Percentiles rank a stretch among this genome's conserved stretches.
phyloP scores from a whole-genome alignment of 768 basidiomycete species.

The Ramaria sp. region DNA sequence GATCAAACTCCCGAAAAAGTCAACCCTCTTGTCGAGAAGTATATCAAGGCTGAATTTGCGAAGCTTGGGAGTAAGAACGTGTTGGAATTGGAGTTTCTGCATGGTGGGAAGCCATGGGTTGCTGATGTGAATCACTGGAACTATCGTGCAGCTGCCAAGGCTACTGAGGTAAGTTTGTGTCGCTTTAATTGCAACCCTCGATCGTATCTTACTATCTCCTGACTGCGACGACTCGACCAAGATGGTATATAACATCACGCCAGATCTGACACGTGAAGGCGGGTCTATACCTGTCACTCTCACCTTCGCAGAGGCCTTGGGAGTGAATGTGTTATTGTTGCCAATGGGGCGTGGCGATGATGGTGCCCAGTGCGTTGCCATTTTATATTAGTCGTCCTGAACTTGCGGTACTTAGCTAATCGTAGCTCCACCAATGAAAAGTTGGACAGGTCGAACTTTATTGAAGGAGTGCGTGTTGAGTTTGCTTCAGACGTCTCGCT shows the following conservation, averaged over 20 bases:
- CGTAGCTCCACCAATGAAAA: conserved; percentile 89
- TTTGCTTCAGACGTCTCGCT: neutral
- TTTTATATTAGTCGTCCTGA: neutral
- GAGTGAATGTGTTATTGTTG: conserved; percentile 77
- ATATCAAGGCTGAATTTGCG: conserved; percentile 69
- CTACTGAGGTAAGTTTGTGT: conserved; percentile 49
- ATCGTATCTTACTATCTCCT: too few relatives aligned
- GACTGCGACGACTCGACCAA: conserved; percentile 11
- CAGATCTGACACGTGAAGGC: conserved; percentile 84
- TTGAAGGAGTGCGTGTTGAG: conserved; percentile 53
- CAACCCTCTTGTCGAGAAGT: conserved; percentile 55
- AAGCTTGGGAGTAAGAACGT: conserved; percentile 82
- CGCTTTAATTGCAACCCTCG: neutral
- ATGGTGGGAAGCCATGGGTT: conserved; percentile 88
- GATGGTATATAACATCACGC: conserved; percentile 57
- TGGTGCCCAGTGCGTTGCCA: conserved; percentile 68
- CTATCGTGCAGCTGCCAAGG: conserved; percentile 77
- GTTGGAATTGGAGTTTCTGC: conserved; percentile 55
- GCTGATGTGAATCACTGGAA: conserved; percentile 85
- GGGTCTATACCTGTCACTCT: conserved; percentile 91
- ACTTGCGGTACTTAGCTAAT: neutral
- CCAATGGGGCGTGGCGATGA: conserved; percentile 95
- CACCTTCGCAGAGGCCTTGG: conserved; percentile 82
- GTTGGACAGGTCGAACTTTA: conserved; percentile 81
- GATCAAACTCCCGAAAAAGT: conserved; percentile 74